Base-by-base conservation (phyloP, 148 eudicot genomes). In the Rhododendron simsii region DNA sequence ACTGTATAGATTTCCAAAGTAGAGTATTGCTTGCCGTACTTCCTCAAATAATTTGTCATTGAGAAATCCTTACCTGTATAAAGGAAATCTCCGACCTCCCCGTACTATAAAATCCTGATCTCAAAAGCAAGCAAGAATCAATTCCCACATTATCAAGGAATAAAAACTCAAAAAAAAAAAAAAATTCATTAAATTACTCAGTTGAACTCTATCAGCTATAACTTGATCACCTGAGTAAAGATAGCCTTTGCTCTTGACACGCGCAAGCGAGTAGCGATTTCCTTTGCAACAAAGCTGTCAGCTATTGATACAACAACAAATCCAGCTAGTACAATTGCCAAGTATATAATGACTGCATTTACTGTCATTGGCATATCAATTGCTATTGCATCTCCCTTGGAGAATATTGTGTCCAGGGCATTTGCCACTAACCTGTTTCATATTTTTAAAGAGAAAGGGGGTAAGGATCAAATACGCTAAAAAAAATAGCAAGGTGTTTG, bases 291-390 rank as follows among this genome's bases (percentile, higher is more conserved):
- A 91, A 97, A 97, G 90, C 99, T 97, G 87, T 97, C 99, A 84
- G 99, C 98, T 69, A 97, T 94, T 69, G 98, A 89, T 41, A 95
- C 98, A 85, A 95, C 96, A 84, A 93, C 91, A 86, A 91, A 89
- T 63, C 99, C 98, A 10, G 98, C 89, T 83, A 93, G 92, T 85
- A 97, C 85, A 75, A 94, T 90, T 2, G 98, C 98, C 90, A 97
- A 90, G 87, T 97, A 97, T 85, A 94, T 90, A 90, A 97, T 90
- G 78, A 97, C 98, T 28, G 99, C 98, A 88, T 81, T 92, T 78
- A 85, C 92, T 0, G 98, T 97, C 99, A 97, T 97, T 39, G 95
- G 98, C 99, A 97, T 97, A 87, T 92, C 99, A 89, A 97, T 92
- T 74, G 98, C 99, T 91, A 97, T 95, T 39, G 94, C 89, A 88